Conservation (phyloP, 2,329 filamentous ascomycete genomes). For the Sporothrix dimorphospora region DNA sequence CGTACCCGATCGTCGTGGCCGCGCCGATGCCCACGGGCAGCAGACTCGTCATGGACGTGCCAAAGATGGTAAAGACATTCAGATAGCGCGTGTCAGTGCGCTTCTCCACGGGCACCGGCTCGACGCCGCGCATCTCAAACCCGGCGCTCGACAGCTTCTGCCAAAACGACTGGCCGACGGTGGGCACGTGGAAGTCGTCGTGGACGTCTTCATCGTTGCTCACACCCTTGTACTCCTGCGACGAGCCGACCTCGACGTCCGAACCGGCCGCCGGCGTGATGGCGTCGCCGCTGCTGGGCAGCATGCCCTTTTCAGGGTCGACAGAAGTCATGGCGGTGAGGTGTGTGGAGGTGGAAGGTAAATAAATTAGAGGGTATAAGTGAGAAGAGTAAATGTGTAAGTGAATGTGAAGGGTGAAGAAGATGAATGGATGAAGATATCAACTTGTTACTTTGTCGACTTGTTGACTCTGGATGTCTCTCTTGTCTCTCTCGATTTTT, state of each 20-base stretch:
- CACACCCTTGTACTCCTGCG: constrained; percentile 14
- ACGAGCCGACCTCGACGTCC: constrained; percentile 22
- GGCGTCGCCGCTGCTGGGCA: not conserved
- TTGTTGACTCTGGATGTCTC: not conserved
- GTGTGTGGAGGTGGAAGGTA: not conserved
- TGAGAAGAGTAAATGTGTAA: not conserved
- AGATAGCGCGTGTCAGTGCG: constrained; percentile 47
- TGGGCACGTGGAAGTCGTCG: constrained; percentile 28
- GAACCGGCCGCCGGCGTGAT: constrained; percentile 5
- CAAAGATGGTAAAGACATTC: constrained; percentile 54
- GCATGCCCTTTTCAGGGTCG: constrained; percentile 18
- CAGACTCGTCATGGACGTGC: constrained; percentile 53
- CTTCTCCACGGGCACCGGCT: constrained; percentile 49
- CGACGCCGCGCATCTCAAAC: constrained; percentile 50
- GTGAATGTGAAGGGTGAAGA: not conserved
- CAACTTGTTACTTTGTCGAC: not conserved
- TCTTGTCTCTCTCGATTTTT: not conserved
- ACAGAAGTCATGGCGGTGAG: not conserved
- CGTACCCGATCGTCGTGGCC: constrained; percentile 42
- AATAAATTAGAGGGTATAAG: not conserved
- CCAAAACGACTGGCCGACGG: constrained; percentile 22
- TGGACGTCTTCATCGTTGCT: not conserved
- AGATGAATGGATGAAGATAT: not conserved
- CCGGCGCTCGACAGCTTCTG: constrained; percentile 18
- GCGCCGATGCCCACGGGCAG: constrained; percentile 62